Evolutionary conservation across 495 filamentous ascomycete species (phyloP).

Genomic region (Talaromyces trachyspermus): DNA sequence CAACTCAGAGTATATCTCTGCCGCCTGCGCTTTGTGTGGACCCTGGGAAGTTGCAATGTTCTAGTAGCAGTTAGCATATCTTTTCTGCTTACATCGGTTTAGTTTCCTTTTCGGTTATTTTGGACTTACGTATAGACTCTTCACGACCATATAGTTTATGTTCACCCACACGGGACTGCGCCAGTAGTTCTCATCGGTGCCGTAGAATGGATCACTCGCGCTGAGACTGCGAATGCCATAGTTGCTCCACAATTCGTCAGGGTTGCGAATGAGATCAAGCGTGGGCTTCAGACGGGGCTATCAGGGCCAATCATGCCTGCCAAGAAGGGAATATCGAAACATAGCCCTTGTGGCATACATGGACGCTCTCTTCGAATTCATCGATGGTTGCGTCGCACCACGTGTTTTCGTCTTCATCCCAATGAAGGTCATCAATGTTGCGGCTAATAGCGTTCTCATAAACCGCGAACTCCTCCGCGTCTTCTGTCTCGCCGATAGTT

Average conservation of each 20-base stretch:
- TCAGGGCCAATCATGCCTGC: constrained; percentile 68
- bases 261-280: constrained; percentile 69
- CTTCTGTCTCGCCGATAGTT: constrained; percentile 62
- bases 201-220: constrained; percentile 73
- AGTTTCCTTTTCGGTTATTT: neutral
- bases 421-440: constrained; percentile 93
- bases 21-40: constrained; percentile 62
- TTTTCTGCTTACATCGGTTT: neutral
- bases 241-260: constrained; percentile 79
- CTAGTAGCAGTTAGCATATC: constrained; percentile 19
- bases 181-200: constrained; percentile 95
- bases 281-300: constrained; percentile 64
- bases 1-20: constrained; percentile 66
- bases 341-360: constrained; percentile 96
- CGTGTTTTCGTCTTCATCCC: constrained; percentile 67
- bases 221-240: constrained; percentile 84
- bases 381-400: constrained; percentile 97
- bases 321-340: constrained; percentile 88
- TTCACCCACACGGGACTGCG: constrained; percentile 94
- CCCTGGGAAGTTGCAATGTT: constrained; percentile 44
- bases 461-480: constrained; percentile 61
- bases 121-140: constrained; percentile 68
- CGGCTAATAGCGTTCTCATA: constrained; percentile 71
- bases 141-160: constrained; percentile 87
- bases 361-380: constrained; percentile 81